A percentile compares a stretch with the other conserved stretches of the same genome.
Evolutionary conservation across 306 rosid genomes (phyloP).

Genomic region (Vigna radiata): DNA sequence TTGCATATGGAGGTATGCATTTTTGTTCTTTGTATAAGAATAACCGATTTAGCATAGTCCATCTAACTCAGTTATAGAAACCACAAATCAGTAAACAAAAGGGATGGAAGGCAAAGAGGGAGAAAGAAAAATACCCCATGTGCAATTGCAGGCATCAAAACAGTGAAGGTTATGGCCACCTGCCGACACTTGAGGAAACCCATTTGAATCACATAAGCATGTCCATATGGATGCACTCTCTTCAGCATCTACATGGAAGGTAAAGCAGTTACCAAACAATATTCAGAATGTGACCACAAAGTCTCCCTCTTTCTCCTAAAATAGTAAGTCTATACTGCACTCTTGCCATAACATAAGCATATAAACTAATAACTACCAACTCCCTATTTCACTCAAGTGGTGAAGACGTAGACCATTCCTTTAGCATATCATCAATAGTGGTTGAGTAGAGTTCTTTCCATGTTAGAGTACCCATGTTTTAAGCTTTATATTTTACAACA

Average conservation of each 20-base stretch:
- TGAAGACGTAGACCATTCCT: too few species aligned
- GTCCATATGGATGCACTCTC: constrained; percentile 65
- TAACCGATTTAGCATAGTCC: too few species aligned
- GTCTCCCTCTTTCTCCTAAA: constrained; percentile 32
- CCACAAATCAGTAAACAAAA: neutral
- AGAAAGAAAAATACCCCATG: constrained; percentile 68
- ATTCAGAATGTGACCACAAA: constrained; percentile 23
- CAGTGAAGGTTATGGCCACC: constrained; percentile 57
- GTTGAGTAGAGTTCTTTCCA: too few species aligned
- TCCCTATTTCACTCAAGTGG: too few species aligned
- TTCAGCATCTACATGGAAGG: constrained; percentile 59
- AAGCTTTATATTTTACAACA: too few species aligned
- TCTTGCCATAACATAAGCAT: neutral
- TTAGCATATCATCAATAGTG: too few species aligned
- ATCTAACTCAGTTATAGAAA: constrained; percentile 13
- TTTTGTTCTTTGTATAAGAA: neutral
- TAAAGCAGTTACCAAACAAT: constrained; percentile 39
- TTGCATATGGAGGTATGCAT: neutral
- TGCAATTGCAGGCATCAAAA: constrained; percentile 88
- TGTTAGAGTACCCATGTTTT: too few species aligned
- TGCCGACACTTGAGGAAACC: constrained; percentile 77
- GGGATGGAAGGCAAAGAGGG: constrained; percentile 40
- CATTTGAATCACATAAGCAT: constrained; percentile 71
- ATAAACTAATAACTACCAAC: too few species aligned
- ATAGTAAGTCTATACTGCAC: neutral